These are phyloP conservation scores for Dillenia turbinata DNA, from an alignment of 164 flowering plant genomes.

Conservation along the genomic window DNA sequence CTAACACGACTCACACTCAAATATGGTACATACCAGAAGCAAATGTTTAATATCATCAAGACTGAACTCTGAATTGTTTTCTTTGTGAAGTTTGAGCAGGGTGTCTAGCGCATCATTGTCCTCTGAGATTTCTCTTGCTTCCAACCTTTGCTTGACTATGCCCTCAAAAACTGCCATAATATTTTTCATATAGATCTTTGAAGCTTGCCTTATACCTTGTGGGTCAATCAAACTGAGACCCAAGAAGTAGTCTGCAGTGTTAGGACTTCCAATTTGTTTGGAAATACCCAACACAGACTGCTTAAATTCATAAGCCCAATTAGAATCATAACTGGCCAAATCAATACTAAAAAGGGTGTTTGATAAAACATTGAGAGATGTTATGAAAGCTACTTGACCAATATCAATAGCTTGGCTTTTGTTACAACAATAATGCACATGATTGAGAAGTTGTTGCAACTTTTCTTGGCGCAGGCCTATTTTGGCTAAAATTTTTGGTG, in stretches of 20 bases:
- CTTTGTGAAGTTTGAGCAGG: constrained; percentile 12
- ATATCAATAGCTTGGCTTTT: constrained; percentile 13
- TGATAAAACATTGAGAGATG: constrained; percentile 13
- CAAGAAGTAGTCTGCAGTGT: constrained; percentile 25
- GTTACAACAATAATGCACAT: constrained; percentile 7
- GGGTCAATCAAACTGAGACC: constrained; percentile 17
- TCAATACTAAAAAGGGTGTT: constrained; percentile 31
- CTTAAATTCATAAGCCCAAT: constrained; percentile 17
- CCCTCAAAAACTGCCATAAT: constrained; percentile 15
- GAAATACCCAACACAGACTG: not conserved
- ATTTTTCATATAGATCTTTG: not conserved
- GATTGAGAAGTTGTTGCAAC: constrained; percentile 22
- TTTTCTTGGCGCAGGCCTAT: constrained; percentile 17
- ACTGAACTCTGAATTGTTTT: constrained; percentile 8
- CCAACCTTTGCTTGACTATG: not conserved
- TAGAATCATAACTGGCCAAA: constrained; percentile 11
- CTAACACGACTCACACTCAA: too few species aligned
- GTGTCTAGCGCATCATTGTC: constrained; percentile 19
- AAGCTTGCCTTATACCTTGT: constrained; percentile 16
- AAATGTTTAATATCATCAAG: not conserved
- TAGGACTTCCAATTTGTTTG: constrained; percentile 15
- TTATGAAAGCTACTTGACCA: constrained; percentile 8
- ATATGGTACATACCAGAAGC: constrained; percentile 6
- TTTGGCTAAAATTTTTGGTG: constrained; percentile 16
- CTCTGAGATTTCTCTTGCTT: too few species aligned